Base-by-base conservation (phyloP, 768 basidiomycete species). In the Boletus rubroflammeus region DNA sequence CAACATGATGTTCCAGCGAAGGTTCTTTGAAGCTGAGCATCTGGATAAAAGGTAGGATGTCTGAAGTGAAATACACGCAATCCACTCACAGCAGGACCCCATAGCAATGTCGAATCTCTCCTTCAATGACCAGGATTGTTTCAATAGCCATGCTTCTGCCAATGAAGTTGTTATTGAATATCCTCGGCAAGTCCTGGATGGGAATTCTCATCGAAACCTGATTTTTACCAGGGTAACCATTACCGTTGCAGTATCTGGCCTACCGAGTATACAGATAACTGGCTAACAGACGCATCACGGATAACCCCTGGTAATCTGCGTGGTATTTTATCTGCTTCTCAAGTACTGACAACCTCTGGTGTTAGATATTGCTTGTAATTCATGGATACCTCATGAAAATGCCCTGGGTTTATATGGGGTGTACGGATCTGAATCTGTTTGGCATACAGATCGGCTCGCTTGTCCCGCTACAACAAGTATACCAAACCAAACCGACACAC, bases 31-130 rank as follows among this genome's bases (percentile, higher is more conserved):
- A 42, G 13, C 29, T 3, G 3, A 8, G 15, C 6, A n/a, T 6
- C 2, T 10, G 29, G 2, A 60, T 62, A 63, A 64, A 64, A 57
- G 58, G 40, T 51, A 28, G 25, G n/a, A 42, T 21, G 25, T 8
- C 8, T 41, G 15, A 17, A 25, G 5, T 25, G 19, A 1, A 7
- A 1, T 8, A 6, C 42, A 32, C 13, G 14, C 35, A 38, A 29
- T n/a, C n/a, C 8, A 14, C 34, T 25, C 29, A 29, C 43, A 36
- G 5, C 28, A 40, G 8, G 6, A 49, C 23, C 2, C 0, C 8
- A 19, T 14, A 31, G 36, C 51, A 39, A 55, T 60, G 58, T 43
- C 21, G 8, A 38, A 15, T 31, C 8, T 31, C 23, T 2, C 15
- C 36, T 50, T 42, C 38, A 2, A 47, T 17, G 48, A 47, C 6